Evolutionary conservation across 2,329 filamentous ascomycete species (phyloP).

Genomic region (Aaosphaeria arxii): DNA sequence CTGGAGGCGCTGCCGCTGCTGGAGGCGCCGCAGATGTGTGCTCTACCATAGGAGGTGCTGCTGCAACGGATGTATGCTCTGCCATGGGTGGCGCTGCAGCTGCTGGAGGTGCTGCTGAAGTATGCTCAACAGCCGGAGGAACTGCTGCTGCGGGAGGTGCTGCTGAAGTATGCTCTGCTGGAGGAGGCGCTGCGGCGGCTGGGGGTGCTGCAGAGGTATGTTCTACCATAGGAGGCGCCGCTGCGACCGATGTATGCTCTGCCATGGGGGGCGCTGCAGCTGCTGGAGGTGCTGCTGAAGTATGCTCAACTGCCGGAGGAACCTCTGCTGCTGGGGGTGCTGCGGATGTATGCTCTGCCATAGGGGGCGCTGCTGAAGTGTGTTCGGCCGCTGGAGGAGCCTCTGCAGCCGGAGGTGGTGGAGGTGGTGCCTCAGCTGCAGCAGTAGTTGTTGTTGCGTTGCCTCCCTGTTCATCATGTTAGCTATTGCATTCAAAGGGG

Average conservation of each 20-base stretch:
- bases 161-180: neutral
- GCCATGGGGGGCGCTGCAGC: neutral
- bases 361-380: neutral
- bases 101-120: neutral
- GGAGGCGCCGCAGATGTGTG: neutral
- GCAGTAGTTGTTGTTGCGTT: neutral
- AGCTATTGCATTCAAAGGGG: too few species aligned
- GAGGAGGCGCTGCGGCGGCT: constrained; percentile 6
- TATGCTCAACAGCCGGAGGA: neutral
- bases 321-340: neutral
- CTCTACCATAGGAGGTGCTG: too few species aligned
- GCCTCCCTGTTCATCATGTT: neutral
- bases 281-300: neutral
- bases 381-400: constrained; percentile 13
- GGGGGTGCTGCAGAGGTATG: constrained; percentile 1
- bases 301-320: neutral
- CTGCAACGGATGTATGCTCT: too few species aligned
- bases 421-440: neutral
- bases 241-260: too few species aligned
- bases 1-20: neutral
- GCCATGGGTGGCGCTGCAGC: too few species aligned
- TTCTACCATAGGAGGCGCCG: too few species aligned
- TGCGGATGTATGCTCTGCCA: neutral
- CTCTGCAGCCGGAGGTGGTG: constrained; percentile 5
- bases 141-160: neutral